These are phyloP conservation scores for Rhododendron williamsianum DNA, from an alignment of 148 eudicot genomes.

Conservation along the genomic window DNA sequence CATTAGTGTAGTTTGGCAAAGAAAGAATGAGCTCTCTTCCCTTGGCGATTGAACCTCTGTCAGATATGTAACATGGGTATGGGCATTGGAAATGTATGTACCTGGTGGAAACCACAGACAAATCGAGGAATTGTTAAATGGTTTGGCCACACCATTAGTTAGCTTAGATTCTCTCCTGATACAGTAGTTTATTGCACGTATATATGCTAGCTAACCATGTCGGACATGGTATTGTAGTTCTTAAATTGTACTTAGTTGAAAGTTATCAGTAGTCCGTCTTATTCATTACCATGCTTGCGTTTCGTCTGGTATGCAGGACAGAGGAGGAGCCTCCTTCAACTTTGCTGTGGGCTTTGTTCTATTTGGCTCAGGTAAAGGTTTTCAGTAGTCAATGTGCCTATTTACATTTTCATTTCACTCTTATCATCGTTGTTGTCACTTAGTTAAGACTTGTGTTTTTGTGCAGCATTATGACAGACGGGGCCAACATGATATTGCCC, in stretches of 20 bases:
- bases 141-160: background rate
- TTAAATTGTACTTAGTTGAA: background rate
- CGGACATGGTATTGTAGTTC: background rate
- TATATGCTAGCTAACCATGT: background rate
- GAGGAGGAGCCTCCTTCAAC: conserved; percentile 95
- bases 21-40: background rate
- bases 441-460: conserved; percentile 7
- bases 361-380: conserved; percentile 71
- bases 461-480: conserved; percentile 92
- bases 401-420: background rate
- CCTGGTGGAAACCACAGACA: background rate
- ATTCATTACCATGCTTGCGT: conserved; percentile 7
- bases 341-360: conserved; percentile 82
- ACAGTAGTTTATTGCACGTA: background rate
- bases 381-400: conserved; percentile 9
- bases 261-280: background rate
- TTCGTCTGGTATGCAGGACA: conserved; percentile 33
- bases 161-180: background rate
- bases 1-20: background rate
- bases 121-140: background rate
- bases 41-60: background rate
- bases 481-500: conserved; percentile 64
- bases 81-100: background rate
- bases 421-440: background rate
- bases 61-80: background rate